Evolutionary conservation across 1,139 yeast species (phyloP).

Genomic region (Sugiyamaella grinbergsii): DNA sequence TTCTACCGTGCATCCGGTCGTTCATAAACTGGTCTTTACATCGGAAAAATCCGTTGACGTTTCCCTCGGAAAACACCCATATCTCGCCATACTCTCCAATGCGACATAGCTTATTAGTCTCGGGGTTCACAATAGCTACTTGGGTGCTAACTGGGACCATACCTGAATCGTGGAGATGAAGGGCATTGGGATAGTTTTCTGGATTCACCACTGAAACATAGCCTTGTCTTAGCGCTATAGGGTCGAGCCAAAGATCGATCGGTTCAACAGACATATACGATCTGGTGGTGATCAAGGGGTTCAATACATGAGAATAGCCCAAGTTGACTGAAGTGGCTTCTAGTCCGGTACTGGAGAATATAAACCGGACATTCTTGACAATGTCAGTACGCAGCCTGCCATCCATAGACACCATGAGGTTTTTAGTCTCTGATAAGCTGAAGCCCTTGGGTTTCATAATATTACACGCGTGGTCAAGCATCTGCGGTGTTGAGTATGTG

Average conservation of each 20-base stretch:
- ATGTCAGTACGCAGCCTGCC: constrained; percentile 69
- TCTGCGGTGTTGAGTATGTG: constrained; percentile 80
- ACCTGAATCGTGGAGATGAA: constrained; percentile 90
- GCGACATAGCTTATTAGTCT: constrained; percentile 72
- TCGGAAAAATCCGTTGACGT: constrained; percentile 58
- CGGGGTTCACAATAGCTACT: constrained; percentile 93
- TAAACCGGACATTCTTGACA: constrained; percentile 60
- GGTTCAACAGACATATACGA: constrained; percentile 91
- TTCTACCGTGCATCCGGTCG: constrained; percentile 58
- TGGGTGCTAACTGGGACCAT: constrained; percentile 95
- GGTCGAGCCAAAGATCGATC: constrained; percentile 82
- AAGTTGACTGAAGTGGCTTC: constrained; percentile 73
- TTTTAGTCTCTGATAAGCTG: constrained; percentile 64
- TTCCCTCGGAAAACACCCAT: constrained; percentile 93
- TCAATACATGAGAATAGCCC: constrained; percentile 75
- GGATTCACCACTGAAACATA: constrained; percentile 79
- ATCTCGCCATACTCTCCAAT: constrained; percentile 98
- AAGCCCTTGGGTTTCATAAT: constrained; percentile 66
- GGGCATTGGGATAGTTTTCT: constrained; percentile 62
- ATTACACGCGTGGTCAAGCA: constrained; percentile 73
- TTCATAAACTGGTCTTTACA: constrained; percentile 45
- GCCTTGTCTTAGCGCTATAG: constrained; percentile 86
- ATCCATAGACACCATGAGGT: constrained; percentile 80
- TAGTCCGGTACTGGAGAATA: constrained; percentile 65
- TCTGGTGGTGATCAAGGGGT: constrained; percentile 82